Percentiles rank a stretch among this genome's conserved stretches.
Conservation (phyloP, 1,139 yeast species). For the Taphrina communis region DNA sequence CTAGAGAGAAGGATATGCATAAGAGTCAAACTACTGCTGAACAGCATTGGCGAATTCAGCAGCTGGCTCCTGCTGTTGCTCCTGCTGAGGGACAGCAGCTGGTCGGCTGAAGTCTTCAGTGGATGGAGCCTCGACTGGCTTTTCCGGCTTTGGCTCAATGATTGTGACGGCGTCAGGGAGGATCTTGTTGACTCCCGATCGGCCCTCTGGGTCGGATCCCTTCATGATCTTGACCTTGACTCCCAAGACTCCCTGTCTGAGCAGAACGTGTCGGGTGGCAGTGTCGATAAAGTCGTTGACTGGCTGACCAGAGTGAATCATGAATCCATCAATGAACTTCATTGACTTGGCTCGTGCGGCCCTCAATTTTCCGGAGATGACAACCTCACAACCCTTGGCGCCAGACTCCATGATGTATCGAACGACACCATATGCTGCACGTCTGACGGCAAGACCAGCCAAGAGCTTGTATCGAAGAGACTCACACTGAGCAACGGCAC, state of each 20-base stretch:
- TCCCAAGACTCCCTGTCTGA: slow-evolving; percentile 99
- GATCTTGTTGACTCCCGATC: slow-evolving; percentile 80
- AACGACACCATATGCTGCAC: slow-evolving; percentile 99
- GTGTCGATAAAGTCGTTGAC: slow-evolving; percentile 97
- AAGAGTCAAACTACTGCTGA: slow-evolving; percentile 8
- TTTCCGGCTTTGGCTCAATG: slow-evolving; percentile 97
- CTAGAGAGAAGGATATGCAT: slow-evolving; percentile 20
- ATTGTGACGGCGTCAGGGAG: slow-evolving; percentile 97
- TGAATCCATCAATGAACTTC: slow-evolving; percentile 99
- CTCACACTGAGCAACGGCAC: slow-evolving; percentile 99
- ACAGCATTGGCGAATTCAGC: slow-evolving; percentile 36
- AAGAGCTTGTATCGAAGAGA: slow-evolving; percentile 97
- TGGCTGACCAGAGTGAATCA: slow-evolving; percentile 99
- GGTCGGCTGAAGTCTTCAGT: slow-evolving; percentile 61
- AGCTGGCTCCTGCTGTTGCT: slow-evolving; percentile 37
- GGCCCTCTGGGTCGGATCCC: slow-evolving; percentile 89
- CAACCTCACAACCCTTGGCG: slow-evolving; percentile 99
- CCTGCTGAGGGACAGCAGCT: slow-evolving; percentile 43
- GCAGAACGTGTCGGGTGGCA: slow-evolving; percentile 99
- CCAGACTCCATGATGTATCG: slow-evolving; percentile 99
- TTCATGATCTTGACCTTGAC: slow-evolving; percentile 99
- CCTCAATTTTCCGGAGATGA: slow-evolving; percentile 98
- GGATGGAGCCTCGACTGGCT: slow-evolving; percentile 75
- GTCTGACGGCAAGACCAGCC: slow-evolving; percentile 99
- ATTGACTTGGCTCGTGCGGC: slow-evolving; percentile 99